Base-by-base conservation (phyloP, 2,329 filamentous ascomycete genomes). In the Trichoderma semiorbis region DNA sequence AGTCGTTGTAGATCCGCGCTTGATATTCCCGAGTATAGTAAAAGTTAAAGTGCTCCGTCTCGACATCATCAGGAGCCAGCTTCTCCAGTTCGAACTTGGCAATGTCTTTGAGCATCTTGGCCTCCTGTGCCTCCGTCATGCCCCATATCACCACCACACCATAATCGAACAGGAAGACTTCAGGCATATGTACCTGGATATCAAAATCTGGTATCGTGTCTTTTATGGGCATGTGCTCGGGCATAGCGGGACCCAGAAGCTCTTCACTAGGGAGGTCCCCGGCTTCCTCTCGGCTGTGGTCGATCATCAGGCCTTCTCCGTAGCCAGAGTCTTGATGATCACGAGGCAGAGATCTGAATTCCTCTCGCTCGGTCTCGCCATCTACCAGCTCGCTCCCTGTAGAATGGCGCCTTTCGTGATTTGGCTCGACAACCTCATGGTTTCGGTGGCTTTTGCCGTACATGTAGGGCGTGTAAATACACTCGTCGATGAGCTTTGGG, bases 1-100 rank as follows among this genome's bases (percentile, higher is more conserved):
- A 99, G 82, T 99, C 96, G 82, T 99, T 99, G 87, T 99, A 99
- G 81, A 99, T 99, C 66, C 96, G 92, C 26, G 96, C 94, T 83
- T 99, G 97, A 80, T 99, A 99, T 80, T 98, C 95, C 77, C 93
- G 89, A 3, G 96, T 98, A 84, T 99, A 98, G 85, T 99, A 99
- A 81, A 98, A 99, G 81, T 99, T 99, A 87, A 99, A 99, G 78
- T 95, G 94, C 81, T 99, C 96, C 61, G 94, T 93, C 83, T 99
- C 95, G 34, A 97, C 91, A 76, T 97, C 94, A 78, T 97, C 95
- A 12, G 92, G 89, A 30, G 90, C 90, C 63, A 98, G 87, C 81
- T 97, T 97, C 79, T 97, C 95, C 53, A 90, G 88, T 81, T 98
- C 96, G 76, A 98, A 99, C 78, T 96, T 97, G 71, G 93, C 90